Evolutionary conservation across 2,329 filamentous ascomycete species (phyloP).

Genomic region (Acarospora socialis): DNA sequence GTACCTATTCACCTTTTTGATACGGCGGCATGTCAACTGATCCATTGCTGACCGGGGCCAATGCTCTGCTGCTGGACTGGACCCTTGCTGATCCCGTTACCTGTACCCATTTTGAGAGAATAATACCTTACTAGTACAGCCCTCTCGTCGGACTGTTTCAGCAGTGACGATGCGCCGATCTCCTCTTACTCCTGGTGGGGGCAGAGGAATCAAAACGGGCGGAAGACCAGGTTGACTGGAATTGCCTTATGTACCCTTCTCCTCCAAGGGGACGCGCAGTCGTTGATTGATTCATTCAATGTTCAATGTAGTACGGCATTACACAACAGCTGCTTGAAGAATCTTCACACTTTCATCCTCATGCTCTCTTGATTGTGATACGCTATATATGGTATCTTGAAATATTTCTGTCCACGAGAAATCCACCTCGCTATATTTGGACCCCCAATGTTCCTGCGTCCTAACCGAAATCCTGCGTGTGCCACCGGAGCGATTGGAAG

Average conservation of each 20-base stretch:
- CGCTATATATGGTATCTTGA: not conserved
- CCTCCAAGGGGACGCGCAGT: conserved; percentile 3
- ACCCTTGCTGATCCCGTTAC: not conserved
- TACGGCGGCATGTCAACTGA: no score
- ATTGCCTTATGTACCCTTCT: not conserved
- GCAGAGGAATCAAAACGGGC: conserved; percentile 3
- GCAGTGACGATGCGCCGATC: not conserved
- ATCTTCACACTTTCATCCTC: not conserved
- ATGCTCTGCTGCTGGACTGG: not conserved
- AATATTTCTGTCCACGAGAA: not conserved
- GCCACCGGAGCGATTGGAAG: no score
- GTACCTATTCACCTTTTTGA: no score
- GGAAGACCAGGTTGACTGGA: conserved; percentile 1
- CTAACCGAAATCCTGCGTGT: no score
- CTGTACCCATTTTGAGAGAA: not conserved
- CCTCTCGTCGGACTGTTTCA: not conserved
- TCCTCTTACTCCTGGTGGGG: no score
- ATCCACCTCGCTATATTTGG: no score
- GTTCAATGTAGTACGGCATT: not conserved
- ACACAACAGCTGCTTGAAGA: conserved; percentile 2
- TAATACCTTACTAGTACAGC: not conserved
- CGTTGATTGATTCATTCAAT: not conserved
- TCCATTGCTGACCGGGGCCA: not conserved
- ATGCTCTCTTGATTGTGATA: not conserved
- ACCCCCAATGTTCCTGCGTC: no score